Base-by-base conservation (phyloP, 768 basidiomycete species). In the Russula griseocarnosa region DNA sequence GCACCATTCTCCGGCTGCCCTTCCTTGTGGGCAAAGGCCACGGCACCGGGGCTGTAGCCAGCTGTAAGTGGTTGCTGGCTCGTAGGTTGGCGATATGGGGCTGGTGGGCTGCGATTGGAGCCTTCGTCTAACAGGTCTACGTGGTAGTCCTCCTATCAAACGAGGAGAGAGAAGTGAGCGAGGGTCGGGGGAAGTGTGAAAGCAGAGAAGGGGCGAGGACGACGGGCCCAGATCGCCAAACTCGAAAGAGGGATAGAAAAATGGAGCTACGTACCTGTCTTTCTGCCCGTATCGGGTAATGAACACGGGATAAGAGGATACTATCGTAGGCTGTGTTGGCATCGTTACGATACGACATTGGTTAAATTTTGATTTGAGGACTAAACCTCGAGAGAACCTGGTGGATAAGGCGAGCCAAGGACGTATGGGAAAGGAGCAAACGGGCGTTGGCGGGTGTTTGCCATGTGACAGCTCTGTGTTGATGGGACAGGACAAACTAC, bases 101-200 rank as follows among this genome's bases (percentile, higher is more conserved):
- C 51, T 11, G 66, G 54, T 1, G 71, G 66, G 13, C 61, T 66
- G 63, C 61, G 69, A 67, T 32, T 55, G 61, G 63, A 68, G 69
- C 69, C 55, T 60, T 60, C 59, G 65, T 71, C 71, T 11, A 76
- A 65, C 20, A 84, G 69, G 68, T 81, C 79, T 61, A 82, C 76
- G 59, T 79, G 79, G 73, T 85, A 85, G 1, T 83, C 83, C 74
- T 79, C 79, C 84, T 85, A 66, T 62, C 24, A 24, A n/a, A 24
- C 49, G 14, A n/a, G 30, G 9, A n/a, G 30, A 16, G 11, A 14
- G 9, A 14, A 30, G 30, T 30, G 30, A 28, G 4, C 22, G 22
- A 9, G 11, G 55, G 38, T 38, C 38, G 42, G 7, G 20, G 22
- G 24, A 11, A 5, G n/a, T 1, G 36, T 14, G 6, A 32, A 20